These are phyloP conservation scores for Phyllostachys edulis DNA, from an alignment of 176 grass and related monocot genomes.

Conservation along the genomic window DNA sequence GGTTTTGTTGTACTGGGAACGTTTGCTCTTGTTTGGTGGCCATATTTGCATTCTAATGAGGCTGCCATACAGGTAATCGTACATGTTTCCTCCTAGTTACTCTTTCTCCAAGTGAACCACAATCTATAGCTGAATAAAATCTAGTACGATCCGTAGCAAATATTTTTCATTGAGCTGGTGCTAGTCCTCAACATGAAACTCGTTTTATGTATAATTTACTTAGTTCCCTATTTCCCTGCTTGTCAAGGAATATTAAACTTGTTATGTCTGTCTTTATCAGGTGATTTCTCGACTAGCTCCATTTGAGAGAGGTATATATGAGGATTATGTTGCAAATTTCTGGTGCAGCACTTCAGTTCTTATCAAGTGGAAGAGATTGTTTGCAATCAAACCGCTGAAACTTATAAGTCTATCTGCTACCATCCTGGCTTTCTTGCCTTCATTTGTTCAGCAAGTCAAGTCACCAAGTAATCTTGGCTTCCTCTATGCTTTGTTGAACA, in stretches of 20 bases:
- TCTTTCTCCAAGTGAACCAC: not conserved
- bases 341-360: constrained; percentile 92
- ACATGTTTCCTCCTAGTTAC: not conserved
- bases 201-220: constrained; percentile 18
- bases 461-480: constrained; percentile 81
- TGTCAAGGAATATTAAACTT: constrained; percentile 22
- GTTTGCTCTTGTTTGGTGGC: constrained; percentile 88
- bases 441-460: constrained; percentile 85
- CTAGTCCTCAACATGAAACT: not conserved
- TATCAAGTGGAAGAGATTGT: constrained; percentile 91
- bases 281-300: constrained; percentile 79
- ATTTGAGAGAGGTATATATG: constrained; percentile 93
- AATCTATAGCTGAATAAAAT: constrained; percentile 5
- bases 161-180: not conserved
- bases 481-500: constrained; percentile 79
- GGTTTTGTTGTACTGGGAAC: constrained; percentile 74
- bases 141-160: not conserved
- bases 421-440: constrained; percentile 78
- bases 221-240: not conserved
- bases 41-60: constrained; percentile 80
- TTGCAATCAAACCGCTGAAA: constrained; percentile 61
- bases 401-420: constrained; percentile 71
- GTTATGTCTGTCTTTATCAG: constrained; percentile 41
- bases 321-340: constrained; percentile 98
- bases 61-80: constrained; percentile 66